Conservation (phyloP, 768 basidiomycete species). For the Piloderma croceum region DNA sequence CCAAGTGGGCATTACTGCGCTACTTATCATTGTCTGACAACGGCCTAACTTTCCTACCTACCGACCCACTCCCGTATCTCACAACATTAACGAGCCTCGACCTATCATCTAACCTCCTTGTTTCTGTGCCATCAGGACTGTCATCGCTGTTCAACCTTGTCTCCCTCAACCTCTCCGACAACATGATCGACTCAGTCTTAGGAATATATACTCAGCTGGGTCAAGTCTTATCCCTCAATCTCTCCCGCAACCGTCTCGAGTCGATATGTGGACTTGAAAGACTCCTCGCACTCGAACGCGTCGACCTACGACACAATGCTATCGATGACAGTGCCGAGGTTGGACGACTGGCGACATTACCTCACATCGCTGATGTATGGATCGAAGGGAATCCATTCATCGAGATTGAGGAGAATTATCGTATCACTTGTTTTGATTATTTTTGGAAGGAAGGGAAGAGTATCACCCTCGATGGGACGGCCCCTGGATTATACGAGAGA, state of each 20-base stretch:
- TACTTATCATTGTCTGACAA: constrained; percentile 78
- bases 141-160: constrained; percentile 70
- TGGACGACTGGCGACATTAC: constrained; percentile 72
- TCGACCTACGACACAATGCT: constrained; percentile 77
- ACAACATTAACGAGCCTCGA: constrained; percentile 78
- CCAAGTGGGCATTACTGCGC: constrained; percentile 71
- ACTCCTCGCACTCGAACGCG: constrained; percentile 73
- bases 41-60: constrained; percentile 72
- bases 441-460: constrained; percentile 82
- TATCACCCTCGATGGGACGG: constrained; percentile 69
- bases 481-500: constrained; percentile 68
- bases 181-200: constrained; percentile 95
- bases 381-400: constrained; percentile 80
- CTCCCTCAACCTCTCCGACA: constrained; percentile 93
- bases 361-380: constrained; percentile 77
- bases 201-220: constrained; percentile 82
- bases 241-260: constrained; percentile 83
- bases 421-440: constrained; percentile 73
- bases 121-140: constrained; percentile 79
- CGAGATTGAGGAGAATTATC: constrained; percentile 63
- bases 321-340: constrained; percentile 83
- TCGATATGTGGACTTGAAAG: constrained; percentile 94
- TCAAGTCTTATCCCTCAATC: constrained; percentile 69
- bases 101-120: constrained; percentile 85
- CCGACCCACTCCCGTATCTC: constrained; percentile 58